Base-by-base conservation (phyloP, 306 rosid species). In the Canavalia ensiformis region DNA sequence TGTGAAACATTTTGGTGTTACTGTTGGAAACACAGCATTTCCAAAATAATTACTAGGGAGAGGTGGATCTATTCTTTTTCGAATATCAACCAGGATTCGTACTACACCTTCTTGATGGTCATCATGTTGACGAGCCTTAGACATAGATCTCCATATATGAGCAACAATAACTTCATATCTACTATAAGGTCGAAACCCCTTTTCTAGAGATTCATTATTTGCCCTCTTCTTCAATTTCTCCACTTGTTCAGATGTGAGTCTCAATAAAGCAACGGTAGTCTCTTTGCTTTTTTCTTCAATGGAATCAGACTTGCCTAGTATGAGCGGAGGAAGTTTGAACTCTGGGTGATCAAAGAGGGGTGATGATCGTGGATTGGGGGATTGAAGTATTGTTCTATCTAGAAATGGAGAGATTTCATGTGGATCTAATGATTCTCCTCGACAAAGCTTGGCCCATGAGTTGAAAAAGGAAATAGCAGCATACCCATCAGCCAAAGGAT, bases 21-120 rank as follows among this genome's bases (percentile, higher is more conserved):
- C 25, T 18, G 25, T 18, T 18, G 25, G 25, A 18, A 18, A 18
- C 25, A 18, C 11, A 35, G 56, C 72, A 71, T 80, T 80, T 28
- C 78, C 84, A 39, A 71, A 80, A 13, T 35, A 80, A 6, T 72
- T 80, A 4, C 5, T 5, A 37, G 84, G 78, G 0, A 80, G 65
- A 34, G 60, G 77, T 41, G 84, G 84, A 59, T 5, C 25, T 25
- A 70, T 9, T 47, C 66, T 60, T 0, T 1, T 72, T 0, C 84
- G 63, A 7, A 72, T 11, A 4, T 80, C 35, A 29, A 6, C 78
- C 4, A 0, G 2, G 18, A 50, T 49, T 10, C 51, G 2, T 12
- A 62, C 66, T 1, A 37, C 6, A 9, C 25, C 25, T 18, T 37
- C 72, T 39, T 31, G 54, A 29, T 80, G 84, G 2, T 60, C 39